A percentile compares a stretch with the other conserved stretches of the same genome.
Conservation (phyloP, 768 basidiomycete species). For the Hortiboletus campestris region DNA sequence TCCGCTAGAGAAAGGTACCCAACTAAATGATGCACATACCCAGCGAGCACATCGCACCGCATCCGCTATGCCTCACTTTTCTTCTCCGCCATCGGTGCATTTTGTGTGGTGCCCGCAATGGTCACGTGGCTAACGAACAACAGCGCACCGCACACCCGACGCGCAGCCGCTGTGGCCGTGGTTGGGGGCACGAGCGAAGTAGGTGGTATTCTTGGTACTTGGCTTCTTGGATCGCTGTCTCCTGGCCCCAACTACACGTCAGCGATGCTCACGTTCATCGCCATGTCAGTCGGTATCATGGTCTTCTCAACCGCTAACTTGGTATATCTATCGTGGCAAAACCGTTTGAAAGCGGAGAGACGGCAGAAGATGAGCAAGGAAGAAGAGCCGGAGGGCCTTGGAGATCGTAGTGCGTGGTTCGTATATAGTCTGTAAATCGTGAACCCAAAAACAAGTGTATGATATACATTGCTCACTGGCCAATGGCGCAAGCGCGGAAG, state of each 20-base stretch:
- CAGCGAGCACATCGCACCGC: conserved; percentile 32
- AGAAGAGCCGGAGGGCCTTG: conserved; percentile 42
- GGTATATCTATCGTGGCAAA: not conserved
- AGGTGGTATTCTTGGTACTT: not conserved
- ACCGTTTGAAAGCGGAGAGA: conserved; percentile 8
- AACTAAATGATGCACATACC: not conserved
- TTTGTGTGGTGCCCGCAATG: conserved; percentile 21
- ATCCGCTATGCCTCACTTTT: conserved; percentile 58
- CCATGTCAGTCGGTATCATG: not conserved
- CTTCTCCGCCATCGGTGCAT: conserved; percentile 51
- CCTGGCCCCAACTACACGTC: not conserved
- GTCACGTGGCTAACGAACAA: conserved; percentile 1
- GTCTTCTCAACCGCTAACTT: not conserved
- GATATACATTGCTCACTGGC: too few species aligned
- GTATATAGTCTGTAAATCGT: conserved; percentile 42
- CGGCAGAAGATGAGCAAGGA: conserved; percentile 31
- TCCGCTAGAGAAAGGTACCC: not conserved
- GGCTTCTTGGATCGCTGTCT: conserved; percentile 2
- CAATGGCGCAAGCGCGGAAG: too few species aligned
- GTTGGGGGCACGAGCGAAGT: not conserved
- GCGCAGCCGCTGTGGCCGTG: not conserved
- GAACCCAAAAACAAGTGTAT: too few species aligned
- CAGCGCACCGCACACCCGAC: not conserved
- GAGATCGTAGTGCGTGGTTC: conserved; percentile 56
- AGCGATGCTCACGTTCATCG: not conserved